Evolutionary conservation across 768 basidiomycete species (phyloP).

Genomic region (Mycena haematopus): DNA sequence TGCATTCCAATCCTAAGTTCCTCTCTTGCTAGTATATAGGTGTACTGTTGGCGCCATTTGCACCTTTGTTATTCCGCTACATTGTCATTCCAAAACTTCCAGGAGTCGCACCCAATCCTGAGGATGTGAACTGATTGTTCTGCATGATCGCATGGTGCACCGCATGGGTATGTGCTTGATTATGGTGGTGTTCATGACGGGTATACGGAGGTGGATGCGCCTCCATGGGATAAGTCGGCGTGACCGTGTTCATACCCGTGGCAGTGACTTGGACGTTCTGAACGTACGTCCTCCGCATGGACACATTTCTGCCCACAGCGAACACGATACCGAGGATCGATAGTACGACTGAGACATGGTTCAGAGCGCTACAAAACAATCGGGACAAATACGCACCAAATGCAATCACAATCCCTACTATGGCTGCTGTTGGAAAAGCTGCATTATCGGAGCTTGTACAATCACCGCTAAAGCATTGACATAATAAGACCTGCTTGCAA

Average conservation of each 20-base stretch:
- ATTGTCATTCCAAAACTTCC: neutral
- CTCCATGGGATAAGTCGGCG: conserved; percentile 3
- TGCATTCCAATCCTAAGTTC: too few species aligned
- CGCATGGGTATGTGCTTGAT: conserved; percentile 1
- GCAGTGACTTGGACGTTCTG: conserved; percentile 13
- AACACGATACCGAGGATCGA: conserved; percentile 12
- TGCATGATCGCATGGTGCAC: conserved; percentile 4
- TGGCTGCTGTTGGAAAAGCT: conserved; percentile 1
- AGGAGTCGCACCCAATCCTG: conserved; percentile 8
- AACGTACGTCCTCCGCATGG: conserved; percentile 12
- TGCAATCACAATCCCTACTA: conserved; percentile 11
- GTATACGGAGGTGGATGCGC: neutral
- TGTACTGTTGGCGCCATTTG: neutral
- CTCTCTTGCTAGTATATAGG: neutral
- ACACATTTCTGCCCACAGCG: conserved; percentile 5
- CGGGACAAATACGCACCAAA: conserved; percentile 4
- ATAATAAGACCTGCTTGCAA: neutral
- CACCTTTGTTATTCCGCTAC: neutral
- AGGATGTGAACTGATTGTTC: conserved; percentile 3
- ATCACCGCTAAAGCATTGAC: neutral
- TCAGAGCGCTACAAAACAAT: neutral
- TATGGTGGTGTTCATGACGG: neutral
- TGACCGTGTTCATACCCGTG: neutral
- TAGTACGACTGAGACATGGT: conserved; percentile 7
- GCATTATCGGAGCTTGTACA: neutral